Conservation (phyloP, 768 basidiomycete species). For the Psilocybe tampanensis region DNA sequence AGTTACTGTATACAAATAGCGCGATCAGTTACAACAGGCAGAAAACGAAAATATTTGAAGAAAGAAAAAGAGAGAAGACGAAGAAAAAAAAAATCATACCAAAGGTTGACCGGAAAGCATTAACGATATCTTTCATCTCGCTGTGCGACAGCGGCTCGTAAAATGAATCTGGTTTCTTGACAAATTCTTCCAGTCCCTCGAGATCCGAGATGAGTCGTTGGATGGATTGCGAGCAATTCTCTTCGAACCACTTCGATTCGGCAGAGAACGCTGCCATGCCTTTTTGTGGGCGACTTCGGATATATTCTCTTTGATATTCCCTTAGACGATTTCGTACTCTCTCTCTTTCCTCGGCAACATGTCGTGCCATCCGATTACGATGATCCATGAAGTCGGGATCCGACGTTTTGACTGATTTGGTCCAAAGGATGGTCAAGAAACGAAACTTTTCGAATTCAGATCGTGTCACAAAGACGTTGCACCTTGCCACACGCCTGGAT, state of each 20-base stretch:
- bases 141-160: conserved; percentile 54
- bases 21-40: too few relatives aligned
- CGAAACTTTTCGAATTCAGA: conserved; percentile 49
- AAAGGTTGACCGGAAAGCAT: conserved; percentile 48
- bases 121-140: conserved; percentile 53
- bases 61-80: not conserved
- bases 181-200: conserved; percentile 37
- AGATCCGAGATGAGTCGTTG: conserved; percentile 46
- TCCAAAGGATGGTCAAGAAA: conserved; percentile 24
- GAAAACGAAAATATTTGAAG: not conserved
- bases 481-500: conserved; percentile 52
- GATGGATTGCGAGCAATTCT: conserved; percentile 42
- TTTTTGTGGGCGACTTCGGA: conserved; percentile 3
- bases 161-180: conserved; percentile 40
- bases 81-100: not conserved
- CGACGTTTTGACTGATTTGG: conserved; percentile 8
- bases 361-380: not conserved
- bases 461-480: conserved; percentile 45
- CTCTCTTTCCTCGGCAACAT: not conserved
- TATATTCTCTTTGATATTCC: conserved; percentile 1
- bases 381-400: conserved; percentile 13
- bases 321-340: conserved; percentile 2
- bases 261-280: not conserved
- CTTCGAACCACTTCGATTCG: conserved; percentile 43
- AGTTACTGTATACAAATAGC: conserved; percentile 23